Conservation (phyloP, 371 early-diverging fungal genomes). For the Fennellomyces sp. region DNA sequence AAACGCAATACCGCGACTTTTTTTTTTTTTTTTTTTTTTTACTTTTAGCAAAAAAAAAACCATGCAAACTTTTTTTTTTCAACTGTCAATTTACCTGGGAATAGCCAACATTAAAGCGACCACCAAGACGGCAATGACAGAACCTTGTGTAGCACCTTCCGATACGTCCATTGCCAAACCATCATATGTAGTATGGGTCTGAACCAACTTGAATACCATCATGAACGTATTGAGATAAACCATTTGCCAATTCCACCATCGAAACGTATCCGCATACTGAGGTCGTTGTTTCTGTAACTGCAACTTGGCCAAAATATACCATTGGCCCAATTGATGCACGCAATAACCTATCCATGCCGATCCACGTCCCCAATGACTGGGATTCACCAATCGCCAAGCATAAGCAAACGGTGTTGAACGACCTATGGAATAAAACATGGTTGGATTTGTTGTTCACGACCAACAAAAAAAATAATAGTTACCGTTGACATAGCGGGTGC, state of each 20-base stretch:
- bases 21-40: neutral
- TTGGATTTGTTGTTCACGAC: neutral
- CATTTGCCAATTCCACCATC: constrained; percentile 51
- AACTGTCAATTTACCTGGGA: constrained; percentile 23
- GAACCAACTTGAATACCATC: constrained; percentile 35
- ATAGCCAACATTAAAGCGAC: constrained; percentile 42
- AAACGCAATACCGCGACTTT: constrained; percentile 43
- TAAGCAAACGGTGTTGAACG: constrained; percentile 46
- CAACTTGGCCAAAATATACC: constrained; percentile 28
- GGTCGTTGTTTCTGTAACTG: constrained; percentile 20
- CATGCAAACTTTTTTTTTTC: neutral
- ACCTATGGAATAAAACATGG: constrained; percentile 12
- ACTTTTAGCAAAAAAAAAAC: no score
- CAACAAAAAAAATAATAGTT: neutral
- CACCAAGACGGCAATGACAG: constrained; percentile 41
- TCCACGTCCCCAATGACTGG: constrained; percentile 19
- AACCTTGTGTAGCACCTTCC: constrained; percentile 43
- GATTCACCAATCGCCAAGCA: constrained; percentile 33
- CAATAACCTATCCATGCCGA: constrained; percentile 35
- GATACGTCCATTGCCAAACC: constrained; percentile 42
- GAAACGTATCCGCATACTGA: constrained; percentile 18
- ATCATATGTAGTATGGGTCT: constrained; percentile 39
- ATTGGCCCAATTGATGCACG: constrained; percentile 42
- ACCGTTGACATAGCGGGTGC: constrained; percentile 35
- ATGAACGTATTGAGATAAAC: constrained; percentile 37